Conservation (phyloP, 192 early-diverging fungal genomes). For the Coemansia sp. region DNA sequence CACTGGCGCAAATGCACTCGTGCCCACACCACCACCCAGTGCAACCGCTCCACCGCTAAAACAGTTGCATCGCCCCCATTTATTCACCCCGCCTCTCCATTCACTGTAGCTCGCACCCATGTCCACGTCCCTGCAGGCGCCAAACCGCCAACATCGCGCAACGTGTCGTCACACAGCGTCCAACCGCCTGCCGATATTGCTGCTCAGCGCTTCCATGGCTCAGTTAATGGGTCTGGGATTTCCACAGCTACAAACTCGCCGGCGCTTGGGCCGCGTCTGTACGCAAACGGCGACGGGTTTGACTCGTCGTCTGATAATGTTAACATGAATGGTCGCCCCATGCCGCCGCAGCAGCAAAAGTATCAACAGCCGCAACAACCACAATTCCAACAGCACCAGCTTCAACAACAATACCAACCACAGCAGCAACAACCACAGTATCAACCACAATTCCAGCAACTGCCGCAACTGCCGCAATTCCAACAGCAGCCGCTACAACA, state of each 20-base stretch:
- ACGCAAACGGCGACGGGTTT: slow-evolving; percentile 37
- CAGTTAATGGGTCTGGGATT: slow-evolving; percentile 4
- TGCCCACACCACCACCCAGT: neutral
- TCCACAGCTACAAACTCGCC: slow-evolving; percentile 21
- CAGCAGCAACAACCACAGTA: slow-evolving; percentile 3
- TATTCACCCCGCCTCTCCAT: neutral
- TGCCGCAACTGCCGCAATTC: neutral
- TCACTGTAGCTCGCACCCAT: slow-evolving; percentile 30
- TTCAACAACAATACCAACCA: neutral
- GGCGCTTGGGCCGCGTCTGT: slow-evolving; percentile 12
- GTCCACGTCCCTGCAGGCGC: neutral
- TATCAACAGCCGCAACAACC: neutral
- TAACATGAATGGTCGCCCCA: slow-evolving; percentile 7
- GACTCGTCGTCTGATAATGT: slow-evolving; percentile 41
- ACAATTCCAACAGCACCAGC: slow-evolving; percentile 8
- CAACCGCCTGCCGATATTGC: slow-evolving; percentile 18
- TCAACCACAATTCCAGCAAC: neutral
- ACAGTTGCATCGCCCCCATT: slow-evolving; percentile 2
- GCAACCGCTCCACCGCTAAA: slow-evolving; percentile 8
- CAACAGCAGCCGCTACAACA: neutral
- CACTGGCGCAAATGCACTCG: slow-evolving; percentile 26
- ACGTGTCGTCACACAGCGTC: slow-evolving; percentile 15
- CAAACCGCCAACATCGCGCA: slow-evolving; percentile 11
- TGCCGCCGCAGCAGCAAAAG: neutral
- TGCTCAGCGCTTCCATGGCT: slow-evolving; percentile 6